These are phyloP conservation scores for Mucor sp. DNA, from an alignment of 371 early-diverging fungal species.

Conservation along the genomic window DNA sequence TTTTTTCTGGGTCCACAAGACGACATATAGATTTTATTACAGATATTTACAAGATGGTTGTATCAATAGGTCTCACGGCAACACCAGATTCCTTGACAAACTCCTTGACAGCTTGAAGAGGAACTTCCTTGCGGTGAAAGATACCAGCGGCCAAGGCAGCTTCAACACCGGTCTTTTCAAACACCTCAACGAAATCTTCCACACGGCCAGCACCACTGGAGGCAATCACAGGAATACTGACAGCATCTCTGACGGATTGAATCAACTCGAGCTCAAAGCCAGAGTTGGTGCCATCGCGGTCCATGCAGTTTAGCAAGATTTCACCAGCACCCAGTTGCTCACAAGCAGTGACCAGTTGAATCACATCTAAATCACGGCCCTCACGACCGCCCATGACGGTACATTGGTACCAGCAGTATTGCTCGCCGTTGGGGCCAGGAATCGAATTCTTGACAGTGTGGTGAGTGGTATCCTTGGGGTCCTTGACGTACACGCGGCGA, in stretches of 20 bases:
- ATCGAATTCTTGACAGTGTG: constrained; percentile 68
- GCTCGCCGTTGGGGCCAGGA: constrained; percentile 90
- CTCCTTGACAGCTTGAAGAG: constrained; percentile 82
- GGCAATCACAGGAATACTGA: constrained; percentile 95
- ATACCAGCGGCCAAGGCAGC: constrained; percentile 98
- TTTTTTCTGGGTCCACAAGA: too few relatives aligned
- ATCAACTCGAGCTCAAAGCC: constrained; percentile 93
- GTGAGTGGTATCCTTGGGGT: constrained; percentile 79
- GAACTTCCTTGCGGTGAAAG: constrained; percentile 94
- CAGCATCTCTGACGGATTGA: constrained; percentile 70
- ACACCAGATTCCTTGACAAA: constrained; percentile 55
- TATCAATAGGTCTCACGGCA: constrained; percentile 42
- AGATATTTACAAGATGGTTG: constrained; percentile 20
- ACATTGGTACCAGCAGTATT: constrained; percentile 98
- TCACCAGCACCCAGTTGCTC: constrained; percentile 95
- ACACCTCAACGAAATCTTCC: constrained; percentile 87
- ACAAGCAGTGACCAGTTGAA: constrained; percentile 86
- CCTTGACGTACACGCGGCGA: constrained; percentile 86
- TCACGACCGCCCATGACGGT: constrained; percentile 97
- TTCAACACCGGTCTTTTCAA: constrained; percentile 83
- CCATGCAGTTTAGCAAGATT: constrained; percentile 95
- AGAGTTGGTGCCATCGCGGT: constrained; percentile 95
- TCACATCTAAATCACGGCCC: constrained; percentile 91
- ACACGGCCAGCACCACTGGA: constrained; percentile 90
- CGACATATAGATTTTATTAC: background rate